Percentiles rank a stretch among this genome's conserved stretches.
Evolutionary conservation across 805 yeast genomes (phyloP).

Genomic region (Alloascoidea africana): DNA sequence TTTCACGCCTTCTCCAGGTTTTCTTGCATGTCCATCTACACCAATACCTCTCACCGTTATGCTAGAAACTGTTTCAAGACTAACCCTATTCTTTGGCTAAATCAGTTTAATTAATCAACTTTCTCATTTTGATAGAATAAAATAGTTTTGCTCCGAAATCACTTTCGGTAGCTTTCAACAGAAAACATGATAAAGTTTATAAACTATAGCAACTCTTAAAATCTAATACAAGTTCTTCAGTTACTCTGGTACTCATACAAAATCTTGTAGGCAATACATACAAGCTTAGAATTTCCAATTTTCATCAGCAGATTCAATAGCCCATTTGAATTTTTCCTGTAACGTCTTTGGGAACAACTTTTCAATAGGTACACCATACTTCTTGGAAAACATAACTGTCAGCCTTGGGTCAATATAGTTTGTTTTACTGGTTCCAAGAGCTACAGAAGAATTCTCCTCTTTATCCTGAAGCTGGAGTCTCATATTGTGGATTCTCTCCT

Average conservation of each 20-base stretch:
- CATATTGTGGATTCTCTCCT: conserved; percentile 53
- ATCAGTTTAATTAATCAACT: too few species aligned
- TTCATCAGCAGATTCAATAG: conserved; percentile 79
- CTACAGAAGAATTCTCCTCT: conserved; percentile 88
- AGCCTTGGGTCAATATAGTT: conserved; percentile 92
- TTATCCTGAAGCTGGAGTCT: conserved; percentile 73
- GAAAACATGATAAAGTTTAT: too few species aligned
- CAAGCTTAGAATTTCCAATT: conserved; percentile 60
- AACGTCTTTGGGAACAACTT: conserved; percentile 82
- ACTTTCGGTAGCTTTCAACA: too few species aligned
- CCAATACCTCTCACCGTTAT: conserved; percentile 3
- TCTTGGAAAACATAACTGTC: conserved; percentile 79
- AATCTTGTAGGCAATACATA: too few species aligned
- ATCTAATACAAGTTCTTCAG: too few species aligned
- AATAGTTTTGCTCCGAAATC: too few species aligned
- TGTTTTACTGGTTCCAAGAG: conserved; percentile 84
- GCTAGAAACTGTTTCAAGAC: too few species aligned
- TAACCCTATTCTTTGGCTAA: too few species aligned
- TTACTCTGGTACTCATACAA: too few species aligned
- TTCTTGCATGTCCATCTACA: background rate
- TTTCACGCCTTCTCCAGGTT: background rate
- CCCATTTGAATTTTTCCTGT: conserved; percentile 91
- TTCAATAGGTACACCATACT: conserved; percentile 79
- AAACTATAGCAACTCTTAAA: too few species aligned
- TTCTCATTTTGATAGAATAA: too few species aligned